Evolutionary conservation across 2,329 filamentous ascomycete species (phyloP), one percentile per base, ranked within the genome.

Genomic region (Fusarium lateritium): DNA sequence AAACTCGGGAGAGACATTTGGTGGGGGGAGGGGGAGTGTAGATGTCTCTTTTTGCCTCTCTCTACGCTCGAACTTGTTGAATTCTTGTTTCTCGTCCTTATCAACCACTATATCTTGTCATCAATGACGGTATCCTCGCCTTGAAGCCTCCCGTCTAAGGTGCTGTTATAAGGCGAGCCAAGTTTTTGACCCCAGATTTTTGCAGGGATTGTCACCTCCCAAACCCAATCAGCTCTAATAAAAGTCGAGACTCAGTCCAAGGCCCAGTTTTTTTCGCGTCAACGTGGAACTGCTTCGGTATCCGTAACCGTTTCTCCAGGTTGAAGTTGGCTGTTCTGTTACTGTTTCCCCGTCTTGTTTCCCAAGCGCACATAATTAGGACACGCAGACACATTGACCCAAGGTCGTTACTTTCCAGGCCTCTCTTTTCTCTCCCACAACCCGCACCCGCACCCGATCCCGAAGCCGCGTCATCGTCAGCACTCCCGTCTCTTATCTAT

Each of bases 231-330:
- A 67, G 47, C 65, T 67, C 28, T 42, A 40, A 22, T 15, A 28
- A 34, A 53, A 65, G 52, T 50, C 66, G 22, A 69, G 51, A 47
- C 67, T 34, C 66, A 39, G 45, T 58, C 24, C 52, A 39, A 69
- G 67, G 26, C 67, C 67, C 67, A 44, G 39, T 70, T 57, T 68
- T 70, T 60, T 65, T 68, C 58, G 63, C 67, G 57, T 70, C 67
- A 68, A 70, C 67, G 63, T 70, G 67, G 67, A 54, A 70, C 57
- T 62, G 40, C 61, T 68, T 70, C 63, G 63, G 67, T 55, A 70
- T 47, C 67, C 50, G 40, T 64, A 68, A 70, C 67, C 67, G 62
- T 64, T 70, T 53, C 62, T 70, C 66, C 56, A 64, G 50, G 67
- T 59, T 62, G 40, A 59, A 43, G 52, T 60, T 42, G 28, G 9